Conservation (phyloP, 306 rosid genomes). For the Prunus fruticosa region DNA sequence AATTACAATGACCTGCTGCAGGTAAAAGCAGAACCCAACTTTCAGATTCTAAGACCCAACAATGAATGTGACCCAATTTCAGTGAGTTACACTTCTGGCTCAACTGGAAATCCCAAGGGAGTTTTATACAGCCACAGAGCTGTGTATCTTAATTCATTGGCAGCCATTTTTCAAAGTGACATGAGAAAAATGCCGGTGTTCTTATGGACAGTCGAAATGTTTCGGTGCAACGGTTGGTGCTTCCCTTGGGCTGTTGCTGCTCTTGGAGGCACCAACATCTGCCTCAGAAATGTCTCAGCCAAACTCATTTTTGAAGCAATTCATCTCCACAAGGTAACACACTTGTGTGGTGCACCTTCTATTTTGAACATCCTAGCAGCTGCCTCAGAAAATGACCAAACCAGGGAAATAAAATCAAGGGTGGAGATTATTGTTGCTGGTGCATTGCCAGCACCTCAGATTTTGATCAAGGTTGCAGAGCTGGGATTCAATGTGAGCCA, state of each 20-base stretch:
- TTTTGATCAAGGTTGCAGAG: constrained; percentile 38
- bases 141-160: constrained; percentile 64
- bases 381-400: constrained; percentile 12
- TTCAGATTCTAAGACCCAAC: constrained; percentile 34
- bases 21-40: constrained; percentile 24
- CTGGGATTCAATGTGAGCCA: constrained; percentile 64
- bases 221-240: constrained; percentile 94
- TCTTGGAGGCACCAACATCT: constrained; percentile 78
- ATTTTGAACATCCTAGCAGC: constrained; percentile 53
- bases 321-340: constrained; percentile 55
- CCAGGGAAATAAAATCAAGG: constrained; percentile 26
- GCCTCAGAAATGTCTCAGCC: constrained; percentile 44
- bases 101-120: constrained; percentile 81
- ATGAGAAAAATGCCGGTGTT: constrained; percentile 51
- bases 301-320: constrained; percentile 50
- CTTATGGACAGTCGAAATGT: constrained; percentile 95
- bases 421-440: constrained; percentile 75
- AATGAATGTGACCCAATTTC: constrained; percentile 67
- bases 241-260: constrained; percentile 71
- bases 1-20: constrained; percentile 43
- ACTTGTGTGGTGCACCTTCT: constrained; percentile 67
- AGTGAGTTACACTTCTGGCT: constrained; percentile 79
- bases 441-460: constrained; percentile 46
- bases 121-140: constrained; percentile 77
- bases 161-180: constrained; percentile 37